Evolutionary conservation across 768 basidiomycete genomes (phyloP), one percentile per base, ranked within the genome.

Genomic region (Boletus tomentosulus): DNA sequence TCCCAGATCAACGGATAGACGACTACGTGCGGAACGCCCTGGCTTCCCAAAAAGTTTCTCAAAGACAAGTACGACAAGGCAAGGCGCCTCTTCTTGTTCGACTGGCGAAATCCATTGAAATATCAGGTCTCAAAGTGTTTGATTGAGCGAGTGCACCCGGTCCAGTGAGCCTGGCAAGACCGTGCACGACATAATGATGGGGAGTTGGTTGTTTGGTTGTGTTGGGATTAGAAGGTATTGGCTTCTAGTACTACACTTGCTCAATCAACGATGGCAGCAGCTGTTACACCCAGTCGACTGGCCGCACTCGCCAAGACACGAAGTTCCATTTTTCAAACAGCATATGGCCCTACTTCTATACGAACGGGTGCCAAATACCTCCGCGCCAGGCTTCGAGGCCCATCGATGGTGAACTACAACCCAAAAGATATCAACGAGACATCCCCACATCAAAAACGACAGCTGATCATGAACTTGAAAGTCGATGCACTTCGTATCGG

Each of bases 341-440:
- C 87, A 4, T 92, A 89, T 73, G 98, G 98, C 71, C 95, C 95
- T 0, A 79, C 79, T 3, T 81, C 81, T 27, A 67, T 83, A 13
- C 85, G 95, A 16, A 94, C 89, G 0, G 96, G 96, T 16, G 87
- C 92, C 27, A 98, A 98, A 74, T 93, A 96, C 74, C 83, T 97
- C 44, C 84, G 87, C 19, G 77, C 81, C 13, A 79, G 87, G n/a
- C 81, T 98, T 34, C 83, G 86, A 0, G 96, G 95, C 0, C 92
- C 92, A 0, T 80, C 91, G 27, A 89, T 97, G 86, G 66, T 87
- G 58, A 74, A 80, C 5, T 98, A 98, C 74, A 94, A 95, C 72
- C 89, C 88, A 0, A 67, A 72, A 22, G 69, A 74, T n/a, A 62
- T 89, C 54, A 76, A 81, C n/a, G n/a, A n/a, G n/a, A n/a, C n/a